Conservation (phyloP, 2,329 filamentous ascomycete genomes). For the Calonectria hongkongensis region DNA sequence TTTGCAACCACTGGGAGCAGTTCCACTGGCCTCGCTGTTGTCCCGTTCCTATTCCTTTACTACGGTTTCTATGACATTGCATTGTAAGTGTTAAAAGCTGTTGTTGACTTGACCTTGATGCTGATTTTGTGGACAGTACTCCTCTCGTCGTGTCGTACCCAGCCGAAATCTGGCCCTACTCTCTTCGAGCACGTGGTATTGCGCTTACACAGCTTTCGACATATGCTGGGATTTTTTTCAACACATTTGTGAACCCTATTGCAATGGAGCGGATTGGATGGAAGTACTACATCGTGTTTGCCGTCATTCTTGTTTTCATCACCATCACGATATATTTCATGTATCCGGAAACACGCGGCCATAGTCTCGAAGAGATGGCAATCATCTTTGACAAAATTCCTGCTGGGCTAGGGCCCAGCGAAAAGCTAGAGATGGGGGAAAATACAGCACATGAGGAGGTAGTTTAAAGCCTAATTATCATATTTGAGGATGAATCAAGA, state of each 20-base stretch:
- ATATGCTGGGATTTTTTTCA: conserved; percentile 36
- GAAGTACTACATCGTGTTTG: conserved; percentile 47
- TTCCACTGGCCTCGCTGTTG: conserved; percentile 17
- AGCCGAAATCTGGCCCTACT: conserved; percentile 52
- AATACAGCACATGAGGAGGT: neutral
- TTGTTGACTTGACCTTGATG: neutral
- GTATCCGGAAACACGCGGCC: conserved; percentile 45
- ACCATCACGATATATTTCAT: conserved; percentile 39
- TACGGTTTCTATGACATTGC: conserved; percentile 43
- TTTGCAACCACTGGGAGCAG: conserved; percentile 35
- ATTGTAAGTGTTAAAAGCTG: conserved; percentile 24
- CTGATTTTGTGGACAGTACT: conserved; percentile 14
- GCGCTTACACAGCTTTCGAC: conserved; percentile 36
- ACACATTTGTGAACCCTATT: conserved; percentile 43
- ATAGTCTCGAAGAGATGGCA: conserved; percentile 43
- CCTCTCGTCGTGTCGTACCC: conserved; percentile 42
- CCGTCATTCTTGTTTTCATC: conserved; percentile 34
- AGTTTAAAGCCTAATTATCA: neutral
- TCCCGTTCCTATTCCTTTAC: conserved; percentile 33
- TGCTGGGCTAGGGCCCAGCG: neutral
- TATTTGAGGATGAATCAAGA: neutral
- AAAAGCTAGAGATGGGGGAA: neutral
- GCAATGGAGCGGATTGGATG: conserved; percentile 40
- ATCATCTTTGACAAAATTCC: conserved; percentile 42
- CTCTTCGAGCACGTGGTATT: conserved; percentile 40